Base-by-base conservation (phyloP, 2,329 filamentous ascomycete species). In the Colletotrichum musicola region DNA sequence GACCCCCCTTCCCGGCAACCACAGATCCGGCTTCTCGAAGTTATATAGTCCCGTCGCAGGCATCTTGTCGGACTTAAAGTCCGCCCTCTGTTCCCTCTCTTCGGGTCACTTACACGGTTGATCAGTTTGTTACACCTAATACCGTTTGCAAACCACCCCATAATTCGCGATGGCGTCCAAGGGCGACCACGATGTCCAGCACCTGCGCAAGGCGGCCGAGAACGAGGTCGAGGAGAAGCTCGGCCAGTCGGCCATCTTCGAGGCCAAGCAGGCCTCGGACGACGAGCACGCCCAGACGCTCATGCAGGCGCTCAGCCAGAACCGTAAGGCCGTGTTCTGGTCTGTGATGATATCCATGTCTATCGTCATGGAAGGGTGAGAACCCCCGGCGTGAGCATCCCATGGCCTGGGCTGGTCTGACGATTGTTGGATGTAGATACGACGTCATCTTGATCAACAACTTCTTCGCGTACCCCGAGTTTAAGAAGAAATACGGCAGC, bases 281-380 rank as follows among this genome's bases (percentile, higher is more conserved):
- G 69, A 66, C 20, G 74, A 76, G 60, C 77, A 79, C 46, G 72
- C 72, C 30, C 71, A 77, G 1, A 71, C 73, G 6, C 64, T 75
- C 14, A 55, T 71, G 4, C 71, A 77, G 25, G 78, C 78, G 3
- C 68, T 80, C 10, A 68, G 72, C 1, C 69, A 71, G 40, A 78
- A 79, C 65, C 79, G 75, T 25, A 75, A 77, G 72, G 80, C 80
- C 3, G 75, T 81, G 40, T 66, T 76, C n/a, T 81, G 79, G 79
- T 78, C 77, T 20, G 69, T 81, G 2, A 54, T 78, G 62, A 80
- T 84, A 55, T 84, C 81, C 9, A 79, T 79, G 20, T 79, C 81
- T 1, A 80, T 85, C 54, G 78, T 86, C 67, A 86, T 86, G 84
- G 84, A 85, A 70, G 83, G 83, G 7, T 86, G 84, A 82, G 81